Conservation (phyloP, 352 stramenopile genomes). For the Phytopythium delawarense region DNA sequence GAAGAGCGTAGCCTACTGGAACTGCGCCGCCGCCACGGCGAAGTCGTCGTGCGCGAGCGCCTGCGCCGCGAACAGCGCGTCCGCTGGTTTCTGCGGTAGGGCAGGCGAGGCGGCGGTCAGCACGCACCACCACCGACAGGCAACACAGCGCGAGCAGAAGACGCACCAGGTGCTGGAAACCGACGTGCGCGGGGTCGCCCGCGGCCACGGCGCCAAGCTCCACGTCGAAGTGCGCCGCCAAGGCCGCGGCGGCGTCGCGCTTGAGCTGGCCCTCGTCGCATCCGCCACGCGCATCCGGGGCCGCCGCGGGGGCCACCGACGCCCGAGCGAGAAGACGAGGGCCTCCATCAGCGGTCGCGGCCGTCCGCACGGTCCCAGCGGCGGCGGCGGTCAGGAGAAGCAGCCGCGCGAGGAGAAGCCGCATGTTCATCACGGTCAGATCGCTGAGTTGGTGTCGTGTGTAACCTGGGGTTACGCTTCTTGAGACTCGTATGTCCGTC, state of each 20-base stretch:
- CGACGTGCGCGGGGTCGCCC: slow-evolving; percentile 35
- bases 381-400: background rate
- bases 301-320: background rate
- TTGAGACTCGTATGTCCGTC: background rate
- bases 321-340: no score
- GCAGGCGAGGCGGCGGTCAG: background rate
- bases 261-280: slow-evolving; percentile 54
- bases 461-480: background rate
- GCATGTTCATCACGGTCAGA: background rate
- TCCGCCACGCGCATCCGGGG: slow-evolving; percentile 4
- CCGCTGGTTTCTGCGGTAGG: slow-evolving; percentile 46
- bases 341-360: background rate
- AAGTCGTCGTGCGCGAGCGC: slow-evolving; percentile 80
- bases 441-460: background rate
- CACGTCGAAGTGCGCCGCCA: slow-evolving; percentile 52
- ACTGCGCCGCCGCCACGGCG: slow-evolving; percentile 44
- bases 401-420: background rate
- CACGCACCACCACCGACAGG: background rate
- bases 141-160: background rate
- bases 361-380: background rate
- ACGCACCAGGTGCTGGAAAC: slow-evolving; percentile 77
- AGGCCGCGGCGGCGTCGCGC: slow-evolving; percentile 32
- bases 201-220: slow-evolving; percentile 67
- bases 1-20: slow-evolving; percentile 27
- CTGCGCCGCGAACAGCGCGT: slow-evolving; percentile 75